Base-by-base conservation (phyloP, 2,329 filamentous ascomycete genomes). In the Fusarium sambucinum region DNA sequence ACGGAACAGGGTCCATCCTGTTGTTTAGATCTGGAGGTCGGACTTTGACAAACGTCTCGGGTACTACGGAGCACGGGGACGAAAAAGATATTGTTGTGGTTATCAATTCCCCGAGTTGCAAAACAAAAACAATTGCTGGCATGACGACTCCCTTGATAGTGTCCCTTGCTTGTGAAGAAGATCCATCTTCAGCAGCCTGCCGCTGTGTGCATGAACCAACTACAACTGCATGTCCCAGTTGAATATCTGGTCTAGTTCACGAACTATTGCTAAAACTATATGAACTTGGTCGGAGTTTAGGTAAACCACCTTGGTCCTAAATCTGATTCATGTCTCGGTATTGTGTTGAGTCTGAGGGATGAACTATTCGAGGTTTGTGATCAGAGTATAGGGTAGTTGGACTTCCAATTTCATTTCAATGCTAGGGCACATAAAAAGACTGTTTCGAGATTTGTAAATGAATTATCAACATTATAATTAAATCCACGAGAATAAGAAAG, bases 101-200 rank as follows among this genome's bases (percentile, higher is more conserved):
- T 17, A 25, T 25, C 19, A 42, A 25, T 11, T 42, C 16, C 16
- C 8, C 8, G 23, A 51, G 14, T 17, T 37, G 23, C 29, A 45
- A 13, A 52, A 41, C 21, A 51, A 45, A 48, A 57, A 38, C 13
- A 58, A 51, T 16, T 17, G 42, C 54, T 65, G 54, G 47, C 55
- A 52, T 54, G 51, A 35, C 47, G 54, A 52, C 51, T 69, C 60
- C 51, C 59, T 57, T 37, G 19, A 17, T 2, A 53, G 40, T 29
- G 35, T 19, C 27, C 47, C 23, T 38, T 51, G 23, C 10, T 13
- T 38, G 25, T 10, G 5, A 17, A 21, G 23, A 17, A 33, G 13
- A 47, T 50, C 55, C 37, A 44, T 41, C 25, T 53, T 55, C 10
- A 38, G 16, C 48, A 37, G 38, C 21, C 21, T 23, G 32, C n/a